These are phyloP conservation scores for Rhytidiadelphus loreus DNA, from an alignment of 225 moss, liverwort and hornwort species.

Conservation along the genomic window DNA sequence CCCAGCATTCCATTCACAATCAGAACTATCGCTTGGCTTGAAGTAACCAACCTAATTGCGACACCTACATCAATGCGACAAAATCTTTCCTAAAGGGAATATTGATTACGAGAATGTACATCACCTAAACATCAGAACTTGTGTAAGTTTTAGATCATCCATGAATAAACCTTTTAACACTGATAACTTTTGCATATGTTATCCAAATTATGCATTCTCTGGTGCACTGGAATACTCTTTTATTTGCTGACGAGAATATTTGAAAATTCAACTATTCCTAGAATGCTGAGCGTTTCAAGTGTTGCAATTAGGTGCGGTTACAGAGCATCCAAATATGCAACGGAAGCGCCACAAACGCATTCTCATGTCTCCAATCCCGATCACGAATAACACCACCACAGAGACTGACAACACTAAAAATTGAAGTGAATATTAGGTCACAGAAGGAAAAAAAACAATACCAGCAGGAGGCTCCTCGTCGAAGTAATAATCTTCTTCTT, in stretches of 20 bases:
- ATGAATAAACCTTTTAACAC: not conserved
- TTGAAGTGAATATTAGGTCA: not conserved
- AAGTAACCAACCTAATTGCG: not conserved
- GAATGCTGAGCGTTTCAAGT: not conserved
- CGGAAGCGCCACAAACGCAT: not conserved
- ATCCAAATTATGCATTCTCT: not conserved
- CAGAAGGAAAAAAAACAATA: not conserved
- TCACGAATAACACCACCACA: not conserved
- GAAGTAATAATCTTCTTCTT: constrained; percentile 22
- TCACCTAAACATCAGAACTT: not conserved
- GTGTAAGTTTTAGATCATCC: not conserved
- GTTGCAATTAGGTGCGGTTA: not conserved
- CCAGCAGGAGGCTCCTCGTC: constrained; percentile 23
- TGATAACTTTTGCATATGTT: not conserved
- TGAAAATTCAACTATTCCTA: not conserved
- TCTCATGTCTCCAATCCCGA: not conserved
- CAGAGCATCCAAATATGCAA: not conserved
- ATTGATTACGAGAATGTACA: not conserved
- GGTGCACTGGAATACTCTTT: not conserved
- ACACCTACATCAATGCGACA: not conserved
- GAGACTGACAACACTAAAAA: not conserved
- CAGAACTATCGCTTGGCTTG: not conserved
- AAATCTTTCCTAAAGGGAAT: not conserved
- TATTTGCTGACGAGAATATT: not conserved
- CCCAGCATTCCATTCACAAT: not conserved